Evolutionary conservation across 768 basidiomycete genomes (phyloP).

Genomic region (Imleria badia): DNA sequence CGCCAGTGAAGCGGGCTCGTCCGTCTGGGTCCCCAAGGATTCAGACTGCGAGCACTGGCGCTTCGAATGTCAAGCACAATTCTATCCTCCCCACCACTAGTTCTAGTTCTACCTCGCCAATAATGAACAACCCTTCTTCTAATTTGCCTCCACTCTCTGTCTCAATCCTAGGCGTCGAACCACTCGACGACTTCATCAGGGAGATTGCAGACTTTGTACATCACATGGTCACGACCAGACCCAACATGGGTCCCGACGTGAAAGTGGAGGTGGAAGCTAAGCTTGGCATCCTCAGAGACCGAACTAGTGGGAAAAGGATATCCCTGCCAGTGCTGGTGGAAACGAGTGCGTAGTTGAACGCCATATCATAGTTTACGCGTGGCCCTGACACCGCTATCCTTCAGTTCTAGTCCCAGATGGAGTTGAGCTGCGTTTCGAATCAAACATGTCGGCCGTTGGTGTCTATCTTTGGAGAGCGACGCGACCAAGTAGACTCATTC

Average conservation of each 20-base stretch:
- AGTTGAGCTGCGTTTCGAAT: slow-evolving; percentile 75
- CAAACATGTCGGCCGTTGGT: slow-evolving; percentile 88
- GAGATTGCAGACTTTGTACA: slow-evolving; percentile 89
- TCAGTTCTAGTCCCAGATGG: slow-evolving; percentile 68
- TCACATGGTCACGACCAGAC: slow-evolving; percentile 61
- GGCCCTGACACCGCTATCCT: slow-evolving; percentile 1
- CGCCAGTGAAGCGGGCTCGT: slow-evolving; percentile 40
- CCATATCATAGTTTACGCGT: background rate
- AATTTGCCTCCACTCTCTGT: slow-evolving; percentile 64
- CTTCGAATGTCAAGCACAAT: slow-evolving; percentile 24
- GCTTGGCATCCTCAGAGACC: slow-evolving; percentile 73
- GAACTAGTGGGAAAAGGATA: slow-evolving; percentile 53
- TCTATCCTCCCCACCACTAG: slow-evolving; percentile 6
- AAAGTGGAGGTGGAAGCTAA: slow-evolving; percentile 89
- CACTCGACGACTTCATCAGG: slow-evolving; percentile 89
- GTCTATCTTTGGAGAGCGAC: slow-evolving; percentile 4
- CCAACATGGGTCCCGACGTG: slow-evolving; percentile 47
- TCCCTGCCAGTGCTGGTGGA: slow-evolving; percentile 75
- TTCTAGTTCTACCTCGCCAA: slow-evolving; percentile 14
- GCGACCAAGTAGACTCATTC: slow-evolving; percentile 11
- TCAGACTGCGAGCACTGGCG: slow-evolving; percentile 17
- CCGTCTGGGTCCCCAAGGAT: slow-evolving; percentile 34
- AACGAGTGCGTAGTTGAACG: slow-evolving; percentile 59
- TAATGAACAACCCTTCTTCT: slow-evolving; percentile 27
- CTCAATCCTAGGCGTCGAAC: slow-evolving; percentile 86